Evolutionary conservation across 1,284 basidiomycete species (phyloP).

Genomic region (Ganoderma lingzhi): DNA sequence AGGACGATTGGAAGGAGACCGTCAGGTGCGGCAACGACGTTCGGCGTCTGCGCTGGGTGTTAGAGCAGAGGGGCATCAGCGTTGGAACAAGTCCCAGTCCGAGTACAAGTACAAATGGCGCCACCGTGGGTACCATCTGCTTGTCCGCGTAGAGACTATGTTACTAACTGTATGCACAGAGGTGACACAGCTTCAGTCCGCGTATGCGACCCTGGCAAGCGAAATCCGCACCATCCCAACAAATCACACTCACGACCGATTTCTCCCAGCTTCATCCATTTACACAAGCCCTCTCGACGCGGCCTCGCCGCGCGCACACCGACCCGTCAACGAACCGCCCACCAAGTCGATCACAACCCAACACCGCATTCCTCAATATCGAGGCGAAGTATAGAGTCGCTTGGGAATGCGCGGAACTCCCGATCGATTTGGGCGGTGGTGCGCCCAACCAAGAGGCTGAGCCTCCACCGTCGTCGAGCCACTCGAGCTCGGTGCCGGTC

Average conservation of each 20-base stretch:
- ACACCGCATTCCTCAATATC: conserved; percentile 51
- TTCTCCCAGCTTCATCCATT: conserved; percentile 49
- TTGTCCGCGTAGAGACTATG: too few relatives aligned
- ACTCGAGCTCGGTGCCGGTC: too few relatives aligned
- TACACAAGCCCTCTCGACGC: conserved; percentile 47
- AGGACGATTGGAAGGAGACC: background rate
- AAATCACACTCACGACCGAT: conserved; percentile 49
- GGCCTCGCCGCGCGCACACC: conserved; percentile 52
- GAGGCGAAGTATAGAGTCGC: conserved; percentile 73
- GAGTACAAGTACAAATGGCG: too few relatives aligned
- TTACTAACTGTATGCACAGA: conserved; percentile 47
- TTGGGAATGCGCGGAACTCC: conserved; percentile 90
- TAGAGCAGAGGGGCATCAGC: background rate
- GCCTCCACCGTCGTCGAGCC: conserved; percentile 34
- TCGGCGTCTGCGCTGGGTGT: background rate
- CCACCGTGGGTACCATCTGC: too few relatives aligned
- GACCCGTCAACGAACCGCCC: conserved; percentile 40
- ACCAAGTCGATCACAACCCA: conserved; percentile 45
- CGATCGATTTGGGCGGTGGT: conserved; percentile 78
- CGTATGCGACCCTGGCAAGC: conserved; percentile 60
- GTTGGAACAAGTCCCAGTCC: too few relatives aligned
- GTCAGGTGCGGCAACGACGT: background rate
- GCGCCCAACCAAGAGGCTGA: conserved; percentile 36
- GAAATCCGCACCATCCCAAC: conserved; percentile 55
- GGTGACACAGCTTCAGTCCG: conserved; percentile 71